A percentile compares a stretch with the other conserved stretches of the same genome.
Conservation (phyloP, 2,329 filamentous ascomycete genomes). For the Fusarium sp. region DNA sequence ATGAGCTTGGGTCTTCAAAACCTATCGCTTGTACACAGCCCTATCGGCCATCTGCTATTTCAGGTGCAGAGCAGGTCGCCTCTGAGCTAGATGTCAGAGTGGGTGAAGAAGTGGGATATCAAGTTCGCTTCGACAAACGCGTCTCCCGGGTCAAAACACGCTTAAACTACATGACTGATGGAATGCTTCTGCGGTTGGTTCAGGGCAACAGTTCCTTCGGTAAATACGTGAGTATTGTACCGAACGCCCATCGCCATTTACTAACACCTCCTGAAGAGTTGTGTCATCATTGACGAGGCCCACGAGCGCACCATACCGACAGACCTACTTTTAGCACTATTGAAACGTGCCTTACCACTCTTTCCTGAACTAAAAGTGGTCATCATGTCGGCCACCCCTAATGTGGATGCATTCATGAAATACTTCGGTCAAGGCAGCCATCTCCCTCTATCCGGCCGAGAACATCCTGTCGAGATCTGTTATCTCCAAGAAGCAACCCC, state of each 20-base stretch:
- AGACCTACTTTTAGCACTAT: background rate
- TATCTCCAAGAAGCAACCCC: background rate
- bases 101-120: slow-evolving; percentile 89
- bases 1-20: background rate
- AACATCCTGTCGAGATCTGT: background rate
- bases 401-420: background rate
- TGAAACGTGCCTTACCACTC: background rate
- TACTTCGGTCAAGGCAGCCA: background rate
- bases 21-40: slow-evolving; percentile 67
- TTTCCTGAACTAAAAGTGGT: background rate
- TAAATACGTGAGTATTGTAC: background rate
- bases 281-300: background rate
- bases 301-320: background rate
- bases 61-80: slow-evolving; percentile 87
- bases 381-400: background rate
- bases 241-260: background rate
- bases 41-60: slow-evolving; percentile 89
- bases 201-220: background rate
- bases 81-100: slow-evolving; percentile 87
- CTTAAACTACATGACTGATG: slow-evolving; percentile 32
- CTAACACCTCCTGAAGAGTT: background rate
- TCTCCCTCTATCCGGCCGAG: background rate
- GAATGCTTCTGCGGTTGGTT: slow-evolving; percentile 1
- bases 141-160: slow-evolving; percentile 2
- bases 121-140: slow-evolving; percentile 79